A percentile compares a stretch with the other conserved stretches of the same genome.
Conservation (phyloP, 768 basidiomycete species). For the Fomitopsis pulvina region DNA sequence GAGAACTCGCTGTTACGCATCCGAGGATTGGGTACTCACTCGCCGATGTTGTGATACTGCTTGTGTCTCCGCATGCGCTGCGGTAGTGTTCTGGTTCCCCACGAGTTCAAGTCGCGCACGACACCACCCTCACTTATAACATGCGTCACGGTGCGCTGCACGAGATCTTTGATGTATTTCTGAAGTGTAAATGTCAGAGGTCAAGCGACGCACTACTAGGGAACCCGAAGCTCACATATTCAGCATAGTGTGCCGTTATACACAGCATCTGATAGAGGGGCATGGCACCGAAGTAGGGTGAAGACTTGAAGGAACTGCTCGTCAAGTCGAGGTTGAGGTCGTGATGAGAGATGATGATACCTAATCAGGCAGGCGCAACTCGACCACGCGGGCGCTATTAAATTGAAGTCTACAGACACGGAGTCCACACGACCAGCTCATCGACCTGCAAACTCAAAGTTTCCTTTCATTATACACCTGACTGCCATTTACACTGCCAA, state of each 20-base stretch:
- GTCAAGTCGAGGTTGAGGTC: background rate
- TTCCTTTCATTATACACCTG: background rate
- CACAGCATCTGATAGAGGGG: constrained; percentile 86
- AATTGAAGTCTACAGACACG: background rate
- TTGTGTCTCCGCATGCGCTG: constrained; percentile 66
- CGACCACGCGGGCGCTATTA: constrained; percentile 41
- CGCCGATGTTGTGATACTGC: constrained; percentile 52
- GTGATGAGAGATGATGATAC: background rate
- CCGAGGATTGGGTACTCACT: constrained; percentile 46
- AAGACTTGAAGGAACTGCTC: background rate
- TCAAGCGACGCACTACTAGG: background rate
- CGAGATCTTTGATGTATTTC: constrained; percentile 71
- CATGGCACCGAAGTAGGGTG: constrained; percentile 37
- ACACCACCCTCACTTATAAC: constrained; percentile 74
- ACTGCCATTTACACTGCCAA: background rate
- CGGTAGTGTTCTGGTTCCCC: constrained; percentile 69
- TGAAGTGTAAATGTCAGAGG: constrained; percentile 23
- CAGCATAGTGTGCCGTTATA: constrained; percentile 66
- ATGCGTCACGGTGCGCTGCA: constrained; percentile 62
- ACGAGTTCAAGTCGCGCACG: constrained; percentile 71
- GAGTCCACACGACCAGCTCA: constrained; percentile 3
- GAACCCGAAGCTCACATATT: constrained; percentile 58
- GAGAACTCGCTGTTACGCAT: background rate
- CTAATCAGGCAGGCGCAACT: constrained; percentile 27
- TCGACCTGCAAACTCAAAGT: background rate